phyloP scores from a whole-genome alignment of 305 asterid genomes.

The Solanum hybrid region DNA sequence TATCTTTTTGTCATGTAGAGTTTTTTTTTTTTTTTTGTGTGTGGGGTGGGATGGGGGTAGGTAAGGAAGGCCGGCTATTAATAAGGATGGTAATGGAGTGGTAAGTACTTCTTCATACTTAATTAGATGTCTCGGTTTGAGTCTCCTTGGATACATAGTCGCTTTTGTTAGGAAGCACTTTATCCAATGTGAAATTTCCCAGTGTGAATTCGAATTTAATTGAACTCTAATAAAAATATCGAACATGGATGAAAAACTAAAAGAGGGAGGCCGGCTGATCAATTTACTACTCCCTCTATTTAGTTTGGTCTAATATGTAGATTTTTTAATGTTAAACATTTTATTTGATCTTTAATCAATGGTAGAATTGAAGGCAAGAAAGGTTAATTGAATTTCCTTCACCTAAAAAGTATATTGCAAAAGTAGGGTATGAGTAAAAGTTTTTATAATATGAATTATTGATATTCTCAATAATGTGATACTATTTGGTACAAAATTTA shows the following conservation, averaged over 20 bases:
- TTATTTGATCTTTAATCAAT: neutral
- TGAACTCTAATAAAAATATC: neutral
- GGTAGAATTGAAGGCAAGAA: too few relatives aligned
- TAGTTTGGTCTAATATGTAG: neutral
- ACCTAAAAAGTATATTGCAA: neutral
- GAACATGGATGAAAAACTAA: accelerated
- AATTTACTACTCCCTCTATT: neutral
- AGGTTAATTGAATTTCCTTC: neutral
- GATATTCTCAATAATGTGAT: neutral
- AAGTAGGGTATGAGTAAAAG: neutral
- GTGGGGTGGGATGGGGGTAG: neutral
- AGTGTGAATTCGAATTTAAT: too few relatives aligned
- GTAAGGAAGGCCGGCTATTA: neutral
- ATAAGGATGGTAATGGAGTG: neutral
- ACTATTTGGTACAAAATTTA: neutral
- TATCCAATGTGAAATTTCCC: too few relatives aligned
- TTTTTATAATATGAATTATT: neutral
- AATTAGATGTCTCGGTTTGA: too few relatives aligned
- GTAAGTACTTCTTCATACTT: too few relatives aligned
- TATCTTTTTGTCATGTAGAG: neutral
- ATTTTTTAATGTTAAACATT: neutral
- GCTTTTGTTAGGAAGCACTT: too few relatives aligned
- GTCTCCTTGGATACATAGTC: too few relatives aligned
- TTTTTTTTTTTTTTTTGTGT: too few relatives aligned
- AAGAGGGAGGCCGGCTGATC: neutral